A percentile compares a stretch with the other conserved stretches of the same genome.
Conservation (phyloP, 768 basidiomycete genomes). For the Cystofilobasidium ferigula region DNA sequence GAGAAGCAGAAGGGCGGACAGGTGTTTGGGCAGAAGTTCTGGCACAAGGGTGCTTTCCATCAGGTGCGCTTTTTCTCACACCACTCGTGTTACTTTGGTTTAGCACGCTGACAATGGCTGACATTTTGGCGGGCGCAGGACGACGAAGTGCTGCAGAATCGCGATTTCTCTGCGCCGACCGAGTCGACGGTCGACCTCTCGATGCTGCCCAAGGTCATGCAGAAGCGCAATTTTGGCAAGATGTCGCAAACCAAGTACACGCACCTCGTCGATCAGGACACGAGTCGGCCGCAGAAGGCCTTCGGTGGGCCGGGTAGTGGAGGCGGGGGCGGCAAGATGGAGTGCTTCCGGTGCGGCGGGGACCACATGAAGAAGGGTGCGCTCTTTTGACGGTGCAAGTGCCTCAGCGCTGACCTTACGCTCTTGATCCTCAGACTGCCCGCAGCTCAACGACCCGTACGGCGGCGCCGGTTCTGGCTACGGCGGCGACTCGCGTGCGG, state of each 20-base stretch:
- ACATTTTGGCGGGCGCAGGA: conserved; percentile 58
- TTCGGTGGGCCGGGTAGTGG: conserved; percentile 26
- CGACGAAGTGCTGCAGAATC: conserved; percentile 60
- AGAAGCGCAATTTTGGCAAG: conserved; percentile 71
- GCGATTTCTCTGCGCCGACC: conserved; percentile 81
- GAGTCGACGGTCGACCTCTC: conserved; percentile 79
- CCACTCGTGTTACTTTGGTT: conserved; percentile 9
- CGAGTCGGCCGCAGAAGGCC: conserved; percentile 51
- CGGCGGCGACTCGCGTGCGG: conserved; percentile 21
- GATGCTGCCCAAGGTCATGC: conserved; percentile 86
- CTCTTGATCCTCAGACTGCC: conserved; percentile 10
- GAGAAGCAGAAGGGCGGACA: conserved; percentile 56
- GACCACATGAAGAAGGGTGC: conserved; percentile 83
- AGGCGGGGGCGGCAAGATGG: conserved; percentile 40
- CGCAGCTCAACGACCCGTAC: conserved; percentile 19
- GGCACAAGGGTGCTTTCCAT: conserved; percentile 98
- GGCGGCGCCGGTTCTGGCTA: conserved; percentile 14
- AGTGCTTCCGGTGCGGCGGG: conserved; percentile 89
- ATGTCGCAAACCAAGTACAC: conserved; percentile 51
- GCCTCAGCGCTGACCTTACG: background rate
- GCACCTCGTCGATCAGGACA: conserved; percentile 89
- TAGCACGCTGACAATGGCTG: background rate
- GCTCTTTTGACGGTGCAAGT: conserved; percentile 3
- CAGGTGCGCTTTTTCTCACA: conserved; percentile 49
- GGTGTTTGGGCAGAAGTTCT: conserved; percentile 93